Percentiles rank a stretch among this genome's conserved stretches.
These are phyloP conservation scores for Laetiporus sulphureus DNA, from an alignment of 1,284 basidiomycete species.

Conservation along the genomic window DNA sequence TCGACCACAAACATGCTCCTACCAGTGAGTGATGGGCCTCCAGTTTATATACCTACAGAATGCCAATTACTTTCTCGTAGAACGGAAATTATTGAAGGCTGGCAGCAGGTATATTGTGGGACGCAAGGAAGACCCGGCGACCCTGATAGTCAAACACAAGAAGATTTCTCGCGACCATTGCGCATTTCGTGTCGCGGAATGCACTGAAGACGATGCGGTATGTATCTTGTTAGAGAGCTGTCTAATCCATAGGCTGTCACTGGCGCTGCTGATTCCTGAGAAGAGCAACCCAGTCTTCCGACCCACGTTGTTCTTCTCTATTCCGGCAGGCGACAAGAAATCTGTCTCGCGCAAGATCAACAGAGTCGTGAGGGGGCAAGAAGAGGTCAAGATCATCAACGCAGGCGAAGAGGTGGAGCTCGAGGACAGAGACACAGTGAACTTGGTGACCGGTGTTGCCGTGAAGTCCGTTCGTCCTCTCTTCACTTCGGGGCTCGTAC, in stretches of 20 bases:
- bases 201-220: constrained; percentile 45
- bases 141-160: constrained; percentile 47
- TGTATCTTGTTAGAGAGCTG: constrained; percentile 18
- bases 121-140: constrained; percentile 43
- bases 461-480: constrained; percentile 34
- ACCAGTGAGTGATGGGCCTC: constrained; percentile 30
- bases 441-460: constrained; percentile 36
- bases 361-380: background rate
- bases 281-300: too few relatives aligned
- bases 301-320: too few relatives aligned
- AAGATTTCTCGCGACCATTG: constrained; percentile 57
- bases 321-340: constrained; percentile 1
- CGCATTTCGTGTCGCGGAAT: constrained; percentile 44
- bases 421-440: constrained; percentile 43
- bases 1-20: constrained; percentile 26
- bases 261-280: constrained; percentile 3
- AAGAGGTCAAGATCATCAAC: background rate
- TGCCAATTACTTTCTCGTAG: constrained; percentile 27
- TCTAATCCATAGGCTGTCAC: background rate
- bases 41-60: background rate
- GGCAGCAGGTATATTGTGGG: constrained; percentile 46
- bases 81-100: constrained; percentile 55
- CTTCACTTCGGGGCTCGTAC: background rate
- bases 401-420: constrained; percentile 20
- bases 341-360: background rate